Evolutionary conservation across 108 stramenopile species (phyloP), one percentile per base, ranked within the genome.

Genomic region (Epithemia pelagica): DNA sequence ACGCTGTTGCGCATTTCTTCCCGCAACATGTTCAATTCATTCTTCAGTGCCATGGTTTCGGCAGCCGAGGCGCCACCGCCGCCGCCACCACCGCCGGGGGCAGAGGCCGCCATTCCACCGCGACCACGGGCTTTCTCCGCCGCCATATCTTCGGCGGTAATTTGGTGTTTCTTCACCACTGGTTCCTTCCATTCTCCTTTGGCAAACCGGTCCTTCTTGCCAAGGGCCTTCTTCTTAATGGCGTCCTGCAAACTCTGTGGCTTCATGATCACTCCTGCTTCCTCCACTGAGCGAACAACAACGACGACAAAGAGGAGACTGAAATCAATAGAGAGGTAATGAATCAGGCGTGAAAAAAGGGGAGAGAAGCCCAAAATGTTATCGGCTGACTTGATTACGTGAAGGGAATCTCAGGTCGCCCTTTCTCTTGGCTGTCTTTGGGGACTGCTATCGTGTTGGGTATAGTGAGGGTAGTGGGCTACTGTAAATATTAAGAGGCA

Each of bases 171-270:
- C 27, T 60, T 60, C 27, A 60, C 59, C 2, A 30, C 27, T 28
- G 59, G 59, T 21, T 60, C 59, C 26, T 60, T 60, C 59, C 59
- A 60, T 60, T 60, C 59, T 1, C 59, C 59, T 28, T 60, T 60
- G 21, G 18, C 10, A 15, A 46, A 46, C 37, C 37, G 37, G 37
- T 46, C 30, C 28, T 23, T 26, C 27, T 60, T 60, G 25, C 28
- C 28, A 21, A 60, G 28, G 30, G 59, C 59, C 2, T 30, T 28
- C 28, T 20, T 28, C 30, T 60, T 60, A 28, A 60, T 60, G 25
- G 59, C 59, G 21, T 60, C 59, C 26, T 60, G 59, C 59, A 60
- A 10, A 24, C 28, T 30, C 27, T 60, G 59, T 2, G 59, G 59
- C 27, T 60, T 60, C 59, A 60, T 60, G 27, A 2, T 60, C 20